Evolutionary conservation across 2,329 filamentous ascomycete genomes (phyloP).

Genomic region (Diaporthe helianthi): DNA sequence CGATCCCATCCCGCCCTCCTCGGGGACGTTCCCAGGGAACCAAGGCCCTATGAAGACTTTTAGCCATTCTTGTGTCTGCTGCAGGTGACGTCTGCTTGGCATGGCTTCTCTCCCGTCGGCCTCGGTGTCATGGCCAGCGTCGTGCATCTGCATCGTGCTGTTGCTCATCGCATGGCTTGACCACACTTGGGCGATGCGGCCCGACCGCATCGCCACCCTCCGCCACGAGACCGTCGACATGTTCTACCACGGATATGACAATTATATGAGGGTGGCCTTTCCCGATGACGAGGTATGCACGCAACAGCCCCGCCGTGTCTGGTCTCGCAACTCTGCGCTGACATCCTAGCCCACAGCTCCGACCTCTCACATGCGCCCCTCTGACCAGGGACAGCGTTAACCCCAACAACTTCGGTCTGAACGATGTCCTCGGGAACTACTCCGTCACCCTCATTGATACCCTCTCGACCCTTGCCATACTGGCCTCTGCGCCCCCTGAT

Average conservation of each 20-base stretch:
- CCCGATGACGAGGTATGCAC: conserved; percentile 83
- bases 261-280: conserved; percentile 93
- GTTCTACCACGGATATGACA: conserved; percentile 97
- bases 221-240: conserved; percentile 73
- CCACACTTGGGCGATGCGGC: conserved; percentile 57
- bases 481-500: conserved; percentile 76
- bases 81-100: conserved; percentile 50
- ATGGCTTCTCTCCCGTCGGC: conserved; percentile 37
- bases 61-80: conserved; percentile 37
- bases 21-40: conserved; percentile 22
- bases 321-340: conserved; percentile 29
- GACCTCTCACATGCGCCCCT: conserved; percentile 83
- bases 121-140: conserved; percentile 15
- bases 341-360: conserved; percentile 60
- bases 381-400: conserved; percentile 84
- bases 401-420: conserved; percentile 82
- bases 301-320: background rate
- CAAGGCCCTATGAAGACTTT: conserved; percentile 31
- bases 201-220: conserved; percentile 61
- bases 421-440: conserved; percentile 97
- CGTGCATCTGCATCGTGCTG: conserved; percentile 37
- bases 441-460: conserved; percentile 95
- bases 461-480: conserved; percentile 89
- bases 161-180: conserved; percentile 51
- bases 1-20: background rate